Evolutionary conservation across 2,329 filamentous ascomycete species (phyloP), one percentile per base, ranked within the genome.

Genomic region (Trichoderma breve): DNA sequence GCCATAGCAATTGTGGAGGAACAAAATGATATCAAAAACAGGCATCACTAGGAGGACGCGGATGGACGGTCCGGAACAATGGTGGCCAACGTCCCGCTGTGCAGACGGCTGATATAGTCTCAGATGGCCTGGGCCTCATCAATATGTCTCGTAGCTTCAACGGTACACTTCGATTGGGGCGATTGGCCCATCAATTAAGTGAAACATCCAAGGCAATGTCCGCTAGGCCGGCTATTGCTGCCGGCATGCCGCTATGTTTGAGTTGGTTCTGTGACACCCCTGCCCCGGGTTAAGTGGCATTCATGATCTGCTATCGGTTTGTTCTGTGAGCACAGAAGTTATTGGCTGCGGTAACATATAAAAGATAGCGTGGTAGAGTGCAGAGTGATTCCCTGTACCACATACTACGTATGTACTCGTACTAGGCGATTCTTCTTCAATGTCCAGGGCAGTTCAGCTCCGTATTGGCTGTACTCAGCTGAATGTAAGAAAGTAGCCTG

Each of bases 51-150:
- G 47, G 36, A 63, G 43, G 66, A 24, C 43, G 34, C 60, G 71
- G 71, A 61, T 68, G 47, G 47, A 58, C 71, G 71, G 71, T n/a
- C 64, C 64, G 71, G 58, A 58, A 58, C 43, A 30, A 36, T 26
- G 57, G 70, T 69, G 58, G 71, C 71, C n/a, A 58, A 58, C 26
- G 12, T 26, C 21, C 28, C n/a, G 39, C 26, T 36, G 24, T 57
- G 30, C 24, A 28, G 30, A 28, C 58, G 69, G 47, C 24, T 57
- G 53, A 43, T 14, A 34, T 28, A 57, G 32, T 14, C 24, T 32
- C 1, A 28, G 36, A 26, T 57, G 21, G 47, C 47, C 32, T 57
- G n/a, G 47, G 39, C 8, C 21, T 61, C n/a, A 24, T 36, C 14
- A 26, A n/a, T 26, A 26, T 15, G 47, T 6, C 26, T 47, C 15